Conservation (phyloP, 2,329 filamentous ascomycete species). For the Monosporascus sp. region DNA sequence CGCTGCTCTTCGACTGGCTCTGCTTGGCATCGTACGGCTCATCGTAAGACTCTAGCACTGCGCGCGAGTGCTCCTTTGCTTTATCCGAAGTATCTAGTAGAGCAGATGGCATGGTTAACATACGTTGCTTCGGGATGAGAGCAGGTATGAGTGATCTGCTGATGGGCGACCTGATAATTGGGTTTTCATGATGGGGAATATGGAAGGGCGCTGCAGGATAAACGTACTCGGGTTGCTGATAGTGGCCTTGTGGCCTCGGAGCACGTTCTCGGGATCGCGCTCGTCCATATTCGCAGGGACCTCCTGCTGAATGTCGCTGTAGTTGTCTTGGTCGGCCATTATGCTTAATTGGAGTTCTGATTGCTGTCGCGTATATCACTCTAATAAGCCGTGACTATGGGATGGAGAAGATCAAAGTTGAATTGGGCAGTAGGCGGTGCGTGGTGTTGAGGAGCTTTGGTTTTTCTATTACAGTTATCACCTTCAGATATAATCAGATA, state of each 20-base stretch:
- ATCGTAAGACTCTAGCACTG: background rate
- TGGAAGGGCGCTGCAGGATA: no score
- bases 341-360: background rate
- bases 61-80: slow-evolving; percentile 4
- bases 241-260: slow-evolving; percentile 6
- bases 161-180: no score
- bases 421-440: no score
- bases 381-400: no score
- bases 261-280: slow-evolving; percentile 4
- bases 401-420: no score
- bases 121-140: no score
- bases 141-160: no score
- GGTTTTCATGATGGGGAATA: no score
- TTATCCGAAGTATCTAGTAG: slow-evolving; percentile 1
- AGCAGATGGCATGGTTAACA: background rate
- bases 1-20: background rate
- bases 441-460: no score
- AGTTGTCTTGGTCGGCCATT: slow-evolving; percentile 8
- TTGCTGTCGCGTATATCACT: no score
- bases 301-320: slow-evolving; percentile 9
- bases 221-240: slow-evolving; percentile 6
- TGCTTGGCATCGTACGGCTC: background rate
- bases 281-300: slow-evolving; percentile 1
- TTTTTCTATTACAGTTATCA: no score
- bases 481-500: no score